These are phyloP conservation scores for Schizonepeta tenuifolia DNA, from an alignment of 257 asterid species.

Conservation along the genomic window DNA sequence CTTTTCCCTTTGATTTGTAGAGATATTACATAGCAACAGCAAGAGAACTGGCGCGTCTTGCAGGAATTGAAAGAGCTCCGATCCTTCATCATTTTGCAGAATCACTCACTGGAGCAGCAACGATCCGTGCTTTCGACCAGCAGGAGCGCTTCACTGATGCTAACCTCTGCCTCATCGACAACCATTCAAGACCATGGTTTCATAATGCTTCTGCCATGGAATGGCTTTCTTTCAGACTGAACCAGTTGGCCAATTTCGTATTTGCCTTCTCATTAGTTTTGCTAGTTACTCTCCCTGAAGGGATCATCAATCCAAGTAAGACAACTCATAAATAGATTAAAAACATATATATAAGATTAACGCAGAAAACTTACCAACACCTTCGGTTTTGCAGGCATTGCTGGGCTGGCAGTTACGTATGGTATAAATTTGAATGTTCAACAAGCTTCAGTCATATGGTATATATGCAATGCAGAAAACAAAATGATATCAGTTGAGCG, in stretches of 20 bases:
- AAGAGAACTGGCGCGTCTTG: constrained; percentile 90
- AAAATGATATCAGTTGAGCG: constrained; percentile 95
- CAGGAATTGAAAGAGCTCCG: constrained; percentile 86
- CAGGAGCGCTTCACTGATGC: constrained; percentile 67
- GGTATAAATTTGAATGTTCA: constrained; percentile 82
- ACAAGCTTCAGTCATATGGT: constrained; percentile 95
- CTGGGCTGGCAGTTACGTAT: constrained; percentile 92
- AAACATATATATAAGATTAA: not conserved
- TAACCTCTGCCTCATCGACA: constrained; percentile 77
- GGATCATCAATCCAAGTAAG: constrained; percentile 89
- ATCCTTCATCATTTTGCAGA: constrained; percentile 96
- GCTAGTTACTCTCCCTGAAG: constrained; percentile 93
- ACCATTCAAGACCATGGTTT: constrained; percentile 92
- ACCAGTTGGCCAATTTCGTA: constrained; percentile 82
- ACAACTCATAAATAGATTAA: not conserved
- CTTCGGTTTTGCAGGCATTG: constrained; percentile 67
- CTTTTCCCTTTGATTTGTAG: constrained; percentile 44
- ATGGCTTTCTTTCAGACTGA: constrained; percentile 90
- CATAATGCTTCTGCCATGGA: constrained; percentile 91
- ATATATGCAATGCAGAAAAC: constrained; percentile 88
- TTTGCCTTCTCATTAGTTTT: constrained; percentile 84
- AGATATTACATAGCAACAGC: constrained; percentile 95
- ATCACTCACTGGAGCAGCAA: constrained; percentile 88
- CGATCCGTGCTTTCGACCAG: constrained; percentile 87
- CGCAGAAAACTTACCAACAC: constrained; percentile 14